Conservation (phyloP, 2,329 filamentous ascomycete species). For the Mycosphaerella sp. region DNA sequence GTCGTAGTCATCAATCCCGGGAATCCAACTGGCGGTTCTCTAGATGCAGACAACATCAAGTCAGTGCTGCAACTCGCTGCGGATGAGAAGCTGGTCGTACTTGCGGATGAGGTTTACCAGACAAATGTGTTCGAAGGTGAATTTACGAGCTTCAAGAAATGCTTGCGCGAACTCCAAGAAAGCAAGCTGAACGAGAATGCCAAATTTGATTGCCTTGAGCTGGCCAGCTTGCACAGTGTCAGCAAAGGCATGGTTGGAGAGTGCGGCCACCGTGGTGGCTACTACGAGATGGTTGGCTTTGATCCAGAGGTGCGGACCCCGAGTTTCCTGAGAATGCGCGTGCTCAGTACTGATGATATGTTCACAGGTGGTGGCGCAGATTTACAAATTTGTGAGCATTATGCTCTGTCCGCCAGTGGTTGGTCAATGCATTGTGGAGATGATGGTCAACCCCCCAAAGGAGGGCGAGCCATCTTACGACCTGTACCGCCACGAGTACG, state of each 20-base stretch:
- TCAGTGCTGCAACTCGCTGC: conserved; percentile 81
- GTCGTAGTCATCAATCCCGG: conserved; percentile 98
- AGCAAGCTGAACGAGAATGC: conserved; percentile 54
- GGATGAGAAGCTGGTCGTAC: conserved; percentile 75
- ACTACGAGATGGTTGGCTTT: conserved; percentile 93
- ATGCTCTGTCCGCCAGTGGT: conserved; percentile 92
- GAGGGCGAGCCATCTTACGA: conserved; percentile 76
- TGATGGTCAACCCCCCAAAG: conserved; percentile 94
- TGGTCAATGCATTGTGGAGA: conserved; percentile 90
- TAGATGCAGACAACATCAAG: conserved; percentile 71
- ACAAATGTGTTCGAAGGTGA: conserved; percentile 94
- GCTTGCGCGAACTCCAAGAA: conserved; percentile 73
- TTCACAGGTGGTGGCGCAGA: conserved; percentile 71
- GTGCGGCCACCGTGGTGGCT: conserved; percentile 94
- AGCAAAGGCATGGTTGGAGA: conserved; percentile 99
- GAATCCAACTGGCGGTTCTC: conserved; percentile 88
- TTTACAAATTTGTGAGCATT: conserved; percentile 99
- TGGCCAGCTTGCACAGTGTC: conserved; percentile 85
- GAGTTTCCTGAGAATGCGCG: neutral
- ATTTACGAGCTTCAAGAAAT: conserved; percentile 93
- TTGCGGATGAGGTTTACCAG: conserved; percentile 98
- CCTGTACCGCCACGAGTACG: conserved; percentile 80
- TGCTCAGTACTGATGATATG: conserved; percentile 15
- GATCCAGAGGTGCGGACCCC: conserved; percentile 42
- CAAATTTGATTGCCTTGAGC: conserved; percentile 77